These are phyloP conservation scores for Russula emetica DNA, from an alignment of 768 basidiomycete genomes.

Conservation along the genomic window DNA sequence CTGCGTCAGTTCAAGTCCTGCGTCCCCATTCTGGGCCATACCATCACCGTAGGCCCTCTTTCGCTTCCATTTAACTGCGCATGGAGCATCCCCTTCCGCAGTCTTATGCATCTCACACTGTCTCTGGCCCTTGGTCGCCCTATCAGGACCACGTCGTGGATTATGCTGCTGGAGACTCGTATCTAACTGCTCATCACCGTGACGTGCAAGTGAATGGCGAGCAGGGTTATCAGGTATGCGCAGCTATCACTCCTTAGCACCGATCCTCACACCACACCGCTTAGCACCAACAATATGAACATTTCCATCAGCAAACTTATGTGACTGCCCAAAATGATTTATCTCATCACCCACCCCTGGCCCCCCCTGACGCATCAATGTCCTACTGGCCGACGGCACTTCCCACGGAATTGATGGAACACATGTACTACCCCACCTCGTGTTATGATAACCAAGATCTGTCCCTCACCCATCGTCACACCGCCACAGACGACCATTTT, in stretches of 20 bases:
- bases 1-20: not conserved
- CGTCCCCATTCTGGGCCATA: not conserved
- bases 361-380: not conserved
- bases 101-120: not conserved
- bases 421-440: not conserved
- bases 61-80: not conserved
- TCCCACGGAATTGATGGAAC: not conserved
- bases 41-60: not conserved
- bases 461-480: not conserved
- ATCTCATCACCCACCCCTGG: not conserved
- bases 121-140: not conserved
- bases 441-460: slow-evolving; percentile 2
- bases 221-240: slow-evolving; percentile 15
- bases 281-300: slow-evolving; percentile 10
- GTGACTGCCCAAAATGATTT: not conserved
- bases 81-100: slow-evolving; percentile 13
- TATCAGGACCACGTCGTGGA: not conserved
- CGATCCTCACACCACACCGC: not conserved
- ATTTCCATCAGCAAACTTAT: not conserved
- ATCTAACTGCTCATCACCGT: slow-evolving; percentile 6
- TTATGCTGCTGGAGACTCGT: slow-evolving; percentile 5
- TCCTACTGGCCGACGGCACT: slow-evolving; percentile 13
- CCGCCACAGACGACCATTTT: not conserved
- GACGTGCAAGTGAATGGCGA: slow-evolving; percentile 12
- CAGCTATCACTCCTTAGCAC: not conserved